These are phyloP conservation scores for Yamadazyma nakazawae DNA, from an alignment of 805 yeast species.

Conservation along the genomic window DNA sequence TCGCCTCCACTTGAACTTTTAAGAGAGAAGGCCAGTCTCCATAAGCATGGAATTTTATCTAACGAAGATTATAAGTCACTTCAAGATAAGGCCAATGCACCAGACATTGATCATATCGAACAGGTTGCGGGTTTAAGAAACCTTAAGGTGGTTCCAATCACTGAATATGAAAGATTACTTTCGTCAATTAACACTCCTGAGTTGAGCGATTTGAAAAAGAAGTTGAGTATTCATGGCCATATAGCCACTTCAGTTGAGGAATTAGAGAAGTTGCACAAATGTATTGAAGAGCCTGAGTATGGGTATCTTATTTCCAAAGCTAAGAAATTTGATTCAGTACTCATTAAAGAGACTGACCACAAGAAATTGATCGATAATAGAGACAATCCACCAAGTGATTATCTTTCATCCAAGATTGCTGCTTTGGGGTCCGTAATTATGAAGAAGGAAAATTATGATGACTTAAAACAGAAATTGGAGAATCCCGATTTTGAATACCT, in stretches of 20 bases:
- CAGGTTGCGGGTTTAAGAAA: conserved; percentile 19
- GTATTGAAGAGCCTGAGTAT: conserved; percentile 6
- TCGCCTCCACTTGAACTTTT: conserved; percentile 24
- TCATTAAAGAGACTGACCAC: conserved; percentile 3
- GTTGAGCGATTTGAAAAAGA: conserved; percentile 19
- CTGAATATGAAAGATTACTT: conserved; percentile 15
- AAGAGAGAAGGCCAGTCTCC: conserved; percentile 15
- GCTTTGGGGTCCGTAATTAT: conserved; percentile 30
- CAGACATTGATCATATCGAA: conserved; percentile 23
- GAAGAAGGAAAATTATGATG: conserved; percentile 27
- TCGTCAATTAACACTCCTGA: conserved; percentile 19
- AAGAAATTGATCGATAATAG: neutral
- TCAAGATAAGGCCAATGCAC: conserved; percentile 14
- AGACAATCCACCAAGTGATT: conserved; percentile 32
- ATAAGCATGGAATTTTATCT: conserved; percentile 17
- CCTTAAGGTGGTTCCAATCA: conserved; percentile 16
- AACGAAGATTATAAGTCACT: conserved; percentile 15
- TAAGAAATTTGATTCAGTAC: neutral
- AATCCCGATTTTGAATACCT: conserved; percentile 25
- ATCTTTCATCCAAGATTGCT: conserved; percentile 20
- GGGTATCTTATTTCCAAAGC: conserved; percentile 11
- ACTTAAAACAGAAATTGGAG: conserved; percentile 22
- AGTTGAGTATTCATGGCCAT: conserved; percentile 17
- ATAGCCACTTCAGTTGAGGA: conserved; percentile 3
- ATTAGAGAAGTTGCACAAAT: conserved; percentile 11